Evolutionary conservation across 257 asterid genomes (phyloP).

Genomic region (Solanum bukasovii): DNA sequence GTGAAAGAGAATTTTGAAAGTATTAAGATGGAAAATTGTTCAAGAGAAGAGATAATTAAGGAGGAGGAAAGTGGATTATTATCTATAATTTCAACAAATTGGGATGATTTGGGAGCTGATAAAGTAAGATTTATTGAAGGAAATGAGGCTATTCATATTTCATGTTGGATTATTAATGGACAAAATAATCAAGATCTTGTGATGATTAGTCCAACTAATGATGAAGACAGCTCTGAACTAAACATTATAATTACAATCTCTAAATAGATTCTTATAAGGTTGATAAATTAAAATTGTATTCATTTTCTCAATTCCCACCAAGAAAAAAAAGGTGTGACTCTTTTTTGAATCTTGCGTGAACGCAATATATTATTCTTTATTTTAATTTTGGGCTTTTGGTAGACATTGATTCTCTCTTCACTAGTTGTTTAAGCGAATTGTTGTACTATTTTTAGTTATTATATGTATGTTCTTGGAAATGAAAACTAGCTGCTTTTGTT

Average conservation of each 20-base stretch:
- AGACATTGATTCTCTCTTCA: background rate
- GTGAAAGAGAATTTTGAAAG: slow-evolving; percentile 11
- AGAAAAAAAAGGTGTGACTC: background rate
- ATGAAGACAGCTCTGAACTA: slow-evolving; percentile 1
- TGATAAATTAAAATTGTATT: background rate
- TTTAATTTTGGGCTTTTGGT: background rate
- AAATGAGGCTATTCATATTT: slow-evolving; percentile 20
- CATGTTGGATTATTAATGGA: slow-evolving; percentile 47
- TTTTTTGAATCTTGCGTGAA: background rate
- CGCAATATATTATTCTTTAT: background rate
- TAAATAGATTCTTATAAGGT: background rate
- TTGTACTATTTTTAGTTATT: background rate
- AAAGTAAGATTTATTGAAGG: slow-evolving; percentile 33
- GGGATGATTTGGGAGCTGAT: slow-evolving; percentile 33
- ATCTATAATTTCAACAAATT: slow-evolving; percentile 5
- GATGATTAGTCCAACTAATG: slow-evolving; percentile 23
- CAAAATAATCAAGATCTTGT: slow-evolving; percentile 37
- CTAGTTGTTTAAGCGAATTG: background rate
- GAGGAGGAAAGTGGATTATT: background rate
- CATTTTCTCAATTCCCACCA: background rate
- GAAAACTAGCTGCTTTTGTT: background rate
- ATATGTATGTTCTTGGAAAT: background rate
- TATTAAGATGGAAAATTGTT: slow-evolving; percentile 20
- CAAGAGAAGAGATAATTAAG: slow-evolving; percentile 6
- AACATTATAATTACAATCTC: slow-evolving; percentile 18